A percentile compares a stretch with the other conserved stretches of the same genome.
phyloP scores from a whole-genome alignment of 352 stramenopile species.

The Phytophthora tentaculata region DNA sequence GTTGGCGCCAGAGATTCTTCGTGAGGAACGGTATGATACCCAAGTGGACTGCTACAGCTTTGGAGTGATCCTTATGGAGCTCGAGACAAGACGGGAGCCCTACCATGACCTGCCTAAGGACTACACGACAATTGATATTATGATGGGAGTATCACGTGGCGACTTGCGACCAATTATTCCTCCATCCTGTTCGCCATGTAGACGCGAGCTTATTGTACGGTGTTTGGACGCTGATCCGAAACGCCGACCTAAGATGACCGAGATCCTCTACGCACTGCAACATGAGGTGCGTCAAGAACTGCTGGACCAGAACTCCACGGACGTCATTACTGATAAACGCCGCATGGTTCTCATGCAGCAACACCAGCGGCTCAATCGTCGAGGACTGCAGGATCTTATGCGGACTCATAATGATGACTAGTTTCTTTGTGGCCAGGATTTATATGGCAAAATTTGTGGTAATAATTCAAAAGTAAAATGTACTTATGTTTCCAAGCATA shows the following conservation, averaged over 20 bases:
- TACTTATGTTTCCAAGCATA: slow-evolving; percentile 1
- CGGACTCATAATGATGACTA: slow-evolving; percentile 27
- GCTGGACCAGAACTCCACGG: slow-evolving; percentile 68
- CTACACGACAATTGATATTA: slow-evolving; percentile 81
- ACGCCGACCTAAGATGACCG: slow-evolving; percentile 74
- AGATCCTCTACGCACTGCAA: slow-evolving; percentile 76
- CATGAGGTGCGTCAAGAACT: slow-evolving; percentile 82
- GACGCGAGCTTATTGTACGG: slow-evolving; percentile 68
- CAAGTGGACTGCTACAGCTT: slow-evolving; percentile 91
- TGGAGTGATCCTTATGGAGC: slow-evolving; percentile 86
- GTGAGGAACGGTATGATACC: slow-evolving; percentile 80
- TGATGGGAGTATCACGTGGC: slow-evolving; percentile 73
- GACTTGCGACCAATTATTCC: slow-evolving; percentile 73
- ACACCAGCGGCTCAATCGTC: slow-evolving; percentile 78
- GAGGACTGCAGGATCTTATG: slow-evolving; percentile 69
- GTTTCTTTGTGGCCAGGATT: slow-evolving; percentile 7
- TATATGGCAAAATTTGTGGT: neutral
- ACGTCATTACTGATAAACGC: slow-evolving; percentile 63
- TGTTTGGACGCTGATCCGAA: slow-evolving; percentile 71
- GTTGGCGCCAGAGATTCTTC: slow-evolving; percentile 85
- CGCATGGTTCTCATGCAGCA: slow-evolving; percentile 77
- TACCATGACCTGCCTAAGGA: slow-evolving; percentile 69
- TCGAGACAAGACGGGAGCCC: slow-evolving; percentile 77
- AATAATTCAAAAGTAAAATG: slow-evolving; percentile 18
- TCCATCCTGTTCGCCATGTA: slow-evolving; percentile 54